Evolutionary conservation across 805 yeast genomes (phyloP).

Genomic region (Saccharomycopsis guyanensis): DNA sequence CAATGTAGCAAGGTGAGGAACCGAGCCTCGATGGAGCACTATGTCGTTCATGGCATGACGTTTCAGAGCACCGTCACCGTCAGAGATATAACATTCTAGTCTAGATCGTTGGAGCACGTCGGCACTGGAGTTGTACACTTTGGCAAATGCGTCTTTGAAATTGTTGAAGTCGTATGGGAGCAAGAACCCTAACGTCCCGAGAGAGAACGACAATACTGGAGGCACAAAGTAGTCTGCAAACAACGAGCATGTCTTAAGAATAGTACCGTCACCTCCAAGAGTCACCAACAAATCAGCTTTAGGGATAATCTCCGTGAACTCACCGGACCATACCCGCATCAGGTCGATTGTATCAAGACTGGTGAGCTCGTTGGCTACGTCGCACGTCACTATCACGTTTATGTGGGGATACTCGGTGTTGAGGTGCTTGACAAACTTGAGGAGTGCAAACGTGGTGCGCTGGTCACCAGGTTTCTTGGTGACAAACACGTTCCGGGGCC

Average conservation of each 20-base stretch:
- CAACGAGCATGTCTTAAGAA: slow-evolving; percentile 71
- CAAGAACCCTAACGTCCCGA: slow-evolving; percentile 87
- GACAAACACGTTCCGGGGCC: slow-evolving; percentile 66
- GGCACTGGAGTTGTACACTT: slow-evolving; percentile 61
- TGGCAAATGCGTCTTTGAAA: slow-evolving; percentile 50
- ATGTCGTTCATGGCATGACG: slow-evolving; percentile 90
- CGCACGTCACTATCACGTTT: slow-evolving; percentile 70
- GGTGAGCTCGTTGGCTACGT: slow-evolving; percentile 62
- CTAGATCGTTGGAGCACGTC: slow-evolving; percentile 71
- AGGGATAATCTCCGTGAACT: slow-evolving; percentile 43
- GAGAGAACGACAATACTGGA: slow-evolving; percentile 79
- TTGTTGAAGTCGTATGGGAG: slow-evolving; percentile 76
- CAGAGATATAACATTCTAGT: slow-evolving; percentile 64
- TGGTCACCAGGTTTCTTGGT: slow-evolving; percentile 81
- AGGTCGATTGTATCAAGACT: slow-evolving; percentile 19
- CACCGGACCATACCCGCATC: slow-evolving; percentile 39
- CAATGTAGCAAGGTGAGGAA: slow-evolving; percentile 76
- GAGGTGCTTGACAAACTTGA: slow-evolving; percentile 53
- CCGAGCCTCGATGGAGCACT: slow-evolving; percentile 77
- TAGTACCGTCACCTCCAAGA: slow-evolving; percentile 96
- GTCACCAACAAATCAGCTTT: slow-evolving; percentile 80
- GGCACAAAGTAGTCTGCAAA: slow-evolving; percentile 72
- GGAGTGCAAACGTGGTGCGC: slow-evolving; percentile 57
- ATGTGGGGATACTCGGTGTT: slow-evolving; percentile 58
- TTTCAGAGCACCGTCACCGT: slow-evolving; percentile 28